These are phyloP conservation scores for Xerocomus potaroensis DNA, from an alignment of 768 basidiomycete species.

Conservation along the genomic window DNA sequence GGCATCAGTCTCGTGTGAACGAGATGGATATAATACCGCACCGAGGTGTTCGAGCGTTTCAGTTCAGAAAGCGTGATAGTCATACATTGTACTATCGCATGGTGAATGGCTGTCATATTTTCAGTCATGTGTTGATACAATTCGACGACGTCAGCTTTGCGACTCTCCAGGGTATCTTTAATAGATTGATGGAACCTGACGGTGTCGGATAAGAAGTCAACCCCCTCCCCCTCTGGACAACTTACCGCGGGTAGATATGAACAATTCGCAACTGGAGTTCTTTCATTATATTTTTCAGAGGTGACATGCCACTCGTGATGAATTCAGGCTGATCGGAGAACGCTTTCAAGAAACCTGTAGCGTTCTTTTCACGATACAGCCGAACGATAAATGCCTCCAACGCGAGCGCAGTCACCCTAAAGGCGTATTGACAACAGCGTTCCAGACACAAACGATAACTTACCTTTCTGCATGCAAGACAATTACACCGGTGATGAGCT, in stretches of 20 bases:
- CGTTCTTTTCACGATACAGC: constrained; percentile 86
- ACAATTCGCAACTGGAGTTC: constrained; percentile 87
- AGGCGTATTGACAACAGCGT: background rate
- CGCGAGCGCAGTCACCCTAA: constrained; percentile 77
- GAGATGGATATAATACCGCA: constrained; percentile 20
- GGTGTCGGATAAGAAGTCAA: background rate
- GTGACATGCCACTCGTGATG: constrained; percentile 89
- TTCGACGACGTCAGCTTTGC: constrained; percentile 89
- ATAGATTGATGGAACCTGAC: constrained; percentile 86
- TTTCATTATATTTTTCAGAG: constrained; percentile 88
- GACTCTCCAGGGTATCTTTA: constrained; percentile 73
- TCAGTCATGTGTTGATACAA: constrained; percentile 82
- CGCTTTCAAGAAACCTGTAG: constrained; percentile 88
- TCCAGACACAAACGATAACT: constrained; percentile 8
- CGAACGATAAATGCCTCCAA: constrained; percentile 92
- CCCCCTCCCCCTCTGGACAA: background rate
- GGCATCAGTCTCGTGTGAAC: background rate
- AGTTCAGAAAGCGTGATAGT: constrained; percentile 83
- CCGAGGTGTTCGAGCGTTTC: constrained; percentile 79
- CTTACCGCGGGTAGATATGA: constrained; percentile 86
- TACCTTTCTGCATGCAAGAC: constrained; percentile 91
- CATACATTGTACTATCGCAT: constrained; percentile 93
- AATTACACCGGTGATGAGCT: constrained; percentile 84
- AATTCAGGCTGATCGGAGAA: constrained; percentile 97
- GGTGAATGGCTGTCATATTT: constrained; percentile 88